Conservation (phyloP, 2,329 filamentous ascomycete species). For the Stagonosporopsis tanaceti region DNA sequence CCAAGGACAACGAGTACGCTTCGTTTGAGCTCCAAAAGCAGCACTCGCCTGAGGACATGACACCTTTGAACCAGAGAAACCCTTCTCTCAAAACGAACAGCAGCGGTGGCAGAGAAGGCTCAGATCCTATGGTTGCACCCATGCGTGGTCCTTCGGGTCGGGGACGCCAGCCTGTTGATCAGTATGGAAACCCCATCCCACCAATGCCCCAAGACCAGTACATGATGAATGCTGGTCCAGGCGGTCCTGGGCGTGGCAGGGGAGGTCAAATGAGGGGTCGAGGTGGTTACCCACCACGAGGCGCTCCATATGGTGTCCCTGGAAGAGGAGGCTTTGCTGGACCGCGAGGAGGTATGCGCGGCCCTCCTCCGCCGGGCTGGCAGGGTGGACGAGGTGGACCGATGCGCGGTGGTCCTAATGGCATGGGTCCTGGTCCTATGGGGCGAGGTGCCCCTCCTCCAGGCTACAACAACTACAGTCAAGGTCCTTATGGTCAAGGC, state of each 20-base stretch:
- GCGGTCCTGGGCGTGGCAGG: conserved; percentile 53
- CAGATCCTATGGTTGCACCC: conserved; percentile 43
- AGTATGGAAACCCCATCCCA: conserved; percentile 68
- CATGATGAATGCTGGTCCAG: conserved; percentile 49
- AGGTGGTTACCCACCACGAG: conserved; percentile 50
- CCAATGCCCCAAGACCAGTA: conserved; percentile 56
- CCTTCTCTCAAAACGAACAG: conserved; percentile 66
- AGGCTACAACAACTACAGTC: conserved; percentile 50
- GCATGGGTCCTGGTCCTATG: conserved; percentile 47
- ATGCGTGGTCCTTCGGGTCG: conserved; percentile 49
- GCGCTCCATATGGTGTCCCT: conserved; percentile 44
- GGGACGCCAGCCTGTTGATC: conserved; percentile 61
- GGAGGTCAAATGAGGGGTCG: conserved; percentile 49
- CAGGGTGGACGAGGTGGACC: conserved; percentile 47
- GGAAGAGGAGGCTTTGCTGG: conserved; percentile 48
- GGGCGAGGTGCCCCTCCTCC: conserved; percentile 54
- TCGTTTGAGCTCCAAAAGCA: conserved; percentile 70
- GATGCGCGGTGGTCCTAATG: conserved; percentile 43
- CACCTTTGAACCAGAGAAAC: conserved; percentile 72
- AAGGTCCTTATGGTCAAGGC: conserved; percentile 36
- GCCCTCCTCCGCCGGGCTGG: conserved; percentile 53
- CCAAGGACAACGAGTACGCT: conserved; percentile 63
- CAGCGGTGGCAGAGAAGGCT: conserved; percentile 52
- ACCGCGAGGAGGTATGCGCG: conserved; percentile 50
- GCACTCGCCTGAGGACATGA: conserved; percentile 70